A percentile compares a stretch with the other conserved stretches of the same genome.
Conservation (phyloP, 257 asterid species). For the Solanum ossicruentum region DNA sequence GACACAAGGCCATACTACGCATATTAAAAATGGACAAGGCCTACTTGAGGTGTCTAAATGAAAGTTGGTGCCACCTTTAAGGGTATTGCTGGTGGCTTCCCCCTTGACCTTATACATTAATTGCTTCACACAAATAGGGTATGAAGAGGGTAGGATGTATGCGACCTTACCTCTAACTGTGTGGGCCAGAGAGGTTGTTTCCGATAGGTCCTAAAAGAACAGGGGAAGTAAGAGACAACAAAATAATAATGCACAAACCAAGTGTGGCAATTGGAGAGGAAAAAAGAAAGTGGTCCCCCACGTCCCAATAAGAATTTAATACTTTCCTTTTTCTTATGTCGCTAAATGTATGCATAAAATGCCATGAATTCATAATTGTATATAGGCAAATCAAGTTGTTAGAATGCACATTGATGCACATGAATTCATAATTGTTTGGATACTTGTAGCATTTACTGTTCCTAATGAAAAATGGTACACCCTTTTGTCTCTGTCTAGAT, state of each 20-base stretch:
- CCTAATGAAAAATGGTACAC: background rate
- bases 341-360: background rate
- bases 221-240: background rate
- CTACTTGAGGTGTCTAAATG: background rate
- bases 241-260: background rate
- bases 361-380: too few species aligned
- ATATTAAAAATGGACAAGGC: background rate
- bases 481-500: background rate
- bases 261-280: background rate
- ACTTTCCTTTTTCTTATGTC: background rate
- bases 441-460: background rate
- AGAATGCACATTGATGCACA: background rate
- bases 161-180: background rate
- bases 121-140: background rate
- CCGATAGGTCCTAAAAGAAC: background rate
- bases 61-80: background rate
- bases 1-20: background rate
- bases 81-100: background rate
- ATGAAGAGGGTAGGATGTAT: background rate
- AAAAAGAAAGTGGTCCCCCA: background rate
- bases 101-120: background rate
- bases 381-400: background rate
- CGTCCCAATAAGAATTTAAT: background rate
- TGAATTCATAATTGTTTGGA: background rate
- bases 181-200: background rate